Evolutionary conservation across 371 early-diverging fungal species (phyloP), one percentile per base, ranked within the genome.

Genomic region (Mucor ambiguus): DNA sequence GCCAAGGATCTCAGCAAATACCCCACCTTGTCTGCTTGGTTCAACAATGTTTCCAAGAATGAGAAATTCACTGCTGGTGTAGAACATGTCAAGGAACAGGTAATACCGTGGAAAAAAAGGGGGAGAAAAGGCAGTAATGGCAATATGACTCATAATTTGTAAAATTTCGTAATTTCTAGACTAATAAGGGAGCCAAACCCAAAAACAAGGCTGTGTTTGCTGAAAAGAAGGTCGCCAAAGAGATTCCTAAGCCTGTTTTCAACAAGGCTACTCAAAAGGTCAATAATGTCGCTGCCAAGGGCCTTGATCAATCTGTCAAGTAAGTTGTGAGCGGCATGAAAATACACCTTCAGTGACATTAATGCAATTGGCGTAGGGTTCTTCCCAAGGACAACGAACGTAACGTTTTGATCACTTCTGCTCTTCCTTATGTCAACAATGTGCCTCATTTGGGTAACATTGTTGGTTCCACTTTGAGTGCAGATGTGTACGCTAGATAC

Each of bases 371-470:
- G 14, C n/a, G 24, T 32, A 87, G 89, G 14, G 66, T 70, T 55
- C 80, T 87, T 26, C 94, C 94, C 29, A 80, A 84, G 22, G 82
- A 83, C 0, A 90, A 87, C 20, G 78, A 89, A 68, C 87, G 89
- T 54, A 98, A 98, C 79, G 77, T 98, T 58, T 82, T 99, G 75
- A 93, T 99, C 68, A 99, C 99, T 20, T 92, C 93, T 52, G 99
- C 99, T 18, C 86, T 99, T 61, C 99, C 99, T 22, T 99, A 99
- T 78, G 99, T 99, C 63, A 99, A 99, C 89, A 99, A 99, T 77
- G 93, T 98, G 61, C 99, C 99, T 57, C 99, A 99, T 73, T 88
- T 99, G 76, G 99, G 99, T 75, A 99, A 99, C 87, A 93, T 99
- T 71, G 93, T 99, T 73, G 99, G 99, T 30, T 96, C 96, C 62